These are phyloP conservation scores for Cryphonectria japonica DNA, from an alignment of 2,329 filamentous ascomycete genomes.

Conservation along the genomic window DNA sequence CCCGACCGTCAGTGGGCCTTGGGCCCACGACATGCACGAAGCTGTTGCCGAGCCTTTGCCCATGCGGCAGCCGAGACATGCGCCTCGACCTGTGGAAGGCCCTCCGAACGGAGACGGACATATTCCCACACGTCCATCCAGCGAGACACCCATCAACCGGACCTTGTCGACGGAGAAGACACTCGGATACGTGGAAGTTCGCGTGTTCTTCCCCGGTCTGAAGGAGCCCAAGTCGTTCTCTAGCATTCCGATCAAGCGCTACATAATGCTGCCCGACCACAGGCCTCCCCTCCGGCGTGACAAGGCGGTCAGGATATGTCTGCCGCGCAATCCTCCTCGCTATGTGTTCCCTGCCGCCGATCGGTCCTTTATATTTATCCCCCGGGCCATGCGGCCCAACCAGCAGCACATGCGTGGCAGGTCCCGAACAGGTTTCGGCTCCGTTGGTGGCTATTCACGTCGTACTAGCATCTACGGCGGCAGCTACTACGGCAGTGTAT, in stretches of 20 bases:
- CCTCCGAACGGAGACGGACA: slow-evolving; percentile 58
- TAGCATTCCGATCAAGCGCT: slow-evolving; percentile 81
- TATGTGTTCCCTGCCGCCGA: slow-evolving; percentile 92
- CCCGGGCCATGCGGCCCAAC: slow-evolving; percentile 88
- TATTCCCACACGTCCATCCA: slow-evolving; percentile 61
- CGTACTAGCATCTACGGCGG: slow-evolving; percentile 81
- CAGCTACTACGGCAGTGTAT: slow-evolving; percentile 72
- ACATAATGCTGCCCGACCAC: slow-evolving; percentile 93
- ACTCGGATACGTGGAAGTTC: slow-evolving; percentile 82
- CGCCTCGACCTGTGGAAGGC: slow-evolving; percentile 48
- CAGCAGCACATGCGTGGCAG: slow-evolving; percentile 80
- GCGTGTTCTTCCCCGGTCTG: slow-evolving; percentile 80
- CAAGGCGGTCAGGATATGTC: slow-evolving; percentile 92
- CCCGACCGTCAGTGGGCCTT: slow-evolving; percentile 72
- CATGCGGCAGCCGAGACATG: slow-evolving; percentile 47
- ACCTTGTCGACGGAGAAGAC: slow-evolving; percentile 82
- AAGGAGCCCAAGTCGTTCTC: slow-evolving; percentile 71
- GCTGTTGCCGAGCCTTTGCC: slow-evolving; percentile 54
- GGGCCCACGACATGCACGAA: slow-evolving; percentile 96
- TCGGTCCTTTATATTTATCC: slow-evolving; percentile 97
- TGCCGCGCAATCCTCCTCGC: slow-evolving; percentile 76
- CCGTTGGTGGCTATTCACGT: slow-evolving; percentile 69
- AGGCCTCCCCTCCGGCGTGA: slow-evolving; percentile 91
- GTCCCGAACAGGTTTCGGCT: slow-evolving; percentile 72
- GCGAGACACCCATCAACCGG: slow-evolving; percentile 69